Evolutionary conservation across 768 basidiomycete genomes (phyloP).

Genomic region (Tulasnella sp.): DNA sequence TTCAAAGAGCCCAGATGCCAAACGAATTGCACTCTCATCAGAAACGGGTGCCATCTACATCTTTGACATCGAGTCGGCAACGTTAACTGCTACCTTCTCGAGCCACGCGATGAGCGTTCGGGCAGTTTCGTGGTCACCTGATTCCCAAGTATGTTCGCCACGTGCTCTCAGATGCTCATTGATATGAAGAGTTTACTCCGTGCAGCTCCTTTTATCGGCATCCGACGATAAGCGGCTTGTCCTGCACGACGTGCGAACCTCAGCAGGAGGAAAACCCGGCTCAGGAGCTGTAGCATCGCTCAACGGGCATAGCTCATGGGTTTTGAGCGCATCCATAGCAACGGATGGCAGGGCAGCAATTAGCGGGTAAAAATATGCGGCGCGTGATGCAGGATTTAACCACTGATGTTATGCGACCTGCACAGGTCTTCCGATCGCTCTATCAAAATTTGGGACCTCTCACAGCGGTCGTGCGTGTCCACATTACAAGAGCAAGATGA

Average conservation of each 20-base stretch:
- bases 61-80: slow-evolving; percentile 73
- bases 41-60: slow-evolving; percentile 89
- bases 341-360: slow-evolving; percentile 78
- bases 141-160: slow-evolving; percentile 65
- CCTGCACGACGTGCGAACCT: slow-evolving; percentile 84
- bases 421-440: slow-evolving; percentile 80
- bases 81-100: slow-evolving; percentile 70
- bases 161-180: not conserved
- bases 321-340: slow-evolving; percentile 78
- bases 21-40: slow-evolving; percentile 75
- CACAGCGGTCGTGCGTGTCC: slow-evolving; percentile 70
- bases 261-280: slow-evolving; percentile 57
- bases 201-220: slow-evolving; percentile 82
- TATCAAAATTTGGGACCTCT: slow-evolving; percentile 86
- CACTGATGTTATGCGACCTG: not conserved
- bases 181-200: slow-evolving; percentile 13
- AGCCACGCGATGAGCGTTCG: slow-evolving; percentile 92
- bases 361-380: slow-evolving; percentile 65
- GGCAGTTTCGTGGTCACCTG: slow-evolving; percentile 85
- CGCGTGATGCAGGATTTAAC: not conserved
- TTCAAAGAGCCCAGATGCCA: slow-evolving; percentile 83
- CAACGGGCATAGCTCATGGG: slow-evolving; percentile 90
- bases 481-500: slow-evolving; percentile 78
- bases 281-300: slow-evolving; percentile 82
- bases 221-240: slow-evolving; percentile 93